Conservation (phyloP, 495 filamentous ascomycete genomes). For the Tuber melanosporum region DNA sequence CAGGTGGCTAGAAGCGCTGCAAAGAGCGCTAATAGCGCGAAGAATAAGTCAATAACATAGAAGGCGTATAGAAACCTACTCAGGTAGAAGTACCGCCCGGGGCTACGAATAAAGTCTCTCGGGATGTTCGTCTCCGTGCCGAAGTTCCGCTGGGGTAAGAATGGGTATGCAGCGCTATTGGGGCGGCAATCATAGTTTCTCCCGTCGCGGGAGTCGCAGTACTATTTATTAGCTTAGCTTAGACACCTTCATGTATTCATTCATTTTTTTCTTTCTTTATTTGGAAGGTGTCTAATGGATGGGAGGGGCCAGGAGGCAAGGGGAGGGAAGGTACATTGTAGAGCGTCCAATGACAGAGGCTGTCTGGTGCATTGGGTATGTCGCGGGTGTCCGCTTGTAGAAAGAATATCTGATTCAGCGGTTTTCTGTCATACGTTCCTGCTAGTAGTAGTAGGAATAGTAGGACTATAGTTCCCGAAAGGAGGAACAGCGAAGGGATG, state of each 20-base stretch:
- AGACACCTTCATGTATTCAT: background rate
- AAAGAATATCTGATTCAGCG: slow-evolving; percentile 62
- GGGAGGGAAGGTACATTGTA: slow-evolving; percentile 49
- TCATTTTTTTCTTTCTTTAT: background rate
- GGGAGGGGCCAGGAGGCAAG: slow-evolving; percentile 3
- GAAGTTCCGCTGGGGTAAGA: slow-evolving; percentile 63
- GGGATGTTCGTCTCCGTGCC: slow-evolving; percentile 54
- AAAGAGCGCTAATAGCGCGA: slow-evolving; percentile 55
- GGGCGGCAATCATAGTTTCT: slow-evolving; percentile 52
- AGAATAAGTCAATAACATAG: slow-evolving; percentile 62
- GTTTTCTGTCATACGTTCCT: slow-evolving; percentile 52
- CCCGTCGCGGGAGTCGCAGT: slow-evolving; percentile 45
- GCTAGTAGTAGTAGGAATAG: slow-evolving; percentile 62
- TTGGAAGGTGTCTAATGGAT: background rate
- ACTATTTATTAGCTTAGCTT: slow-evolving; percentile 23
- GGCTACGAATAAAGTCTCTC: slow-evolving; percentile 43
- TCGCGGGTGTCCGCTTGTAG: slow-evolving; percentile 57
- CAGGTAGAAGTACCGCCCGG: slow-evolving; percentile 56
- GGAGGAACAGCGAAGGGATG: slow-evolving; percentile 57
- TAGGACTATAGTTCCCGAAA: slow-evolving; percentile 56
- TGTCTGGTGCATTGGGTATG: slow-evolving; percentile 55
- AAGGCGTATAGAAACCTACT: slow-evolving; percentile 69
- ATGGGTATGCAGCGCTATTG: slow-evolving; percentile 55
- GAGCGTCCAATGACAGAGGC: slow-evolving; percentile 60
- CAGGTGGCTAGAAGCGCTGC: slow-evolving; percentile 57